Base-by-base conservation (phyloP, 768 basidiomycete species). In the Fomitopsis serialis region DNA sequence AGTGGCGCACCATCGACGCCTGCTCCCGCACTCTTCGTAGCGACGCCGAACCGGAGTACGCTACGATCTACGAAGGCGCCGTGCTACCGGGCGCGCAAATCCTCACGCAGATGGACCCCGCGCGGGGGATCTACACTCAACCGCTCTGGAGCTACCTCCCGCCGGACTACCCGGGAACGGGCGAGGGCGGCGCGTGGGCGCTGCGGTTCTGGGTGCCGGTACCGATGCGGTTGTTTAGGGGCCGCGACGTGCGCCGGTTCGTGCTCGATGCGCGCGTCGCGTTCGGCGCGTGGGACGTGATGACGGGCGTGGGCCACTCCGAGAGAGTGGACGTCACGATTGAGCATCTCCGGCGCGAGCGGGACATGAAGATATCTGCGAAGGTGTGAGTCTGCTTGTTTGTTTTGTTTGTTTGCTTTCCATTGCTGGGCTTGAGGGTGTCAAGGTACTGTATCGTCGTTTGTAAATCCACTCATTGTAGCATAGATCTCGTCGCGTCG, bases 121-220 rank as follows among this genome's bases (percentile, higher is more conserved):
- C 48, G 36, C 50, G 25, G n/a, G 55, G 58, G 11, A 56, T 54
- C 35, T 49, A 25, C 45, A 53, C 57, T 24, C 52, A 58, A 29
- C 53, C 42, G 21, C 27, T 45, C 21, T 46, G 37, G 40, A 12
- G 17, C 12, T 52, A 54, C 37, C 45, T 52, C 13, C 46, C 53
- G 63, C 22, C 54, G 50, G 12, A 66, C 62, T 52, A 3, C 13
- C 25, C 45, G 29, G 42, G 17, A 19, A 50, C 40, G 37, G 48
- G 45, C 50, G 52, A 46, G 44, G 54, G 25, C 46, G 53, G 35
- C 34, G 69, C 67, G 36, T 73, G 70, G 70, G 61, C 55, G 29
- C 60, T 73, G 56, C 68, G 71, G 42, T 70, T 74, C 55, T 78
- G 72, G 69, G 67, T 79, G 7, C 80, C 80, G 0, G 65, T 81